Base-by-base conservation (phyloP, 2,329 filamentous ascomycete genomes). In the Mollisia scopiformis region DNA sequence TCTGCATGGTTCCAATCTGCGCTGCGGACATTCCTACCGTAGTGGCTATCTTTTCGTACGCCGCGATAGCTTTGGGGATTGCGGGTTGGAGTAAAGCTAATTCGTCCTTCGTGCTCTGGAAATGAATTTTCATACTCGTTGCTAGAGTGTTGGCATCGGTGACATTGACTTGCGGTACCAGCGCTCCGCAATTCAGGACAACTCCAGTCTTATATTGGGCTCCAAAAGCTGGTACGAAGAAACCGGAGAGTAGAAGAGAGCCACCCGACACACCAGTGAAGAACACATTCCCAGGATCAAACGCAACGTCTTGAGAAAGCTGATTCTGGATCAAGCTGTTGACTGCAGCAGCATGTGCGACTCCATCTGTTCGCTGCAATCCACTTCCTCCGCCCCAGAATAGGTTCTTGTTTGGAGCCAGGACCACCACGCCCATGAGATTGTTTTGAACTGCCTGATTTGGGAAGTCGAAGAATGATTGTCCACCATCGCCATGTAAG, bases 391-490 rank as follows among this genome's bases (percentile, higher is more conserved):
- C 82, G 57, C 84, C 84, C 84, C 84, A 87, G 76, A 85, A 85
- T 33, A 83, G 78, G 62, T 83, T 80, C 57, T 75, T 70, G 69
- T 85, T 77, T 6, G 84, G 84, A 0, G 84, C 82, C 13, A 86
- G 0, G 86, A 94, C 67, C 76, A 91, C 35, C 86, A 94, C 58
- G 88, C 96, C 43, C 92, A 96, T 74, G 86, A 88, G 65, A 85
- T 90, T 65, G 82, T 91, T 41, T 80, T 96, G 8, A 88, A 96
- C 67, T 86, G 90, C 3, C 78, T 97, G 33, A 90, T 92, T 74
- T 85, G 83, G 62, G 84, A 97, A 49, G 81, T 98, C n/a, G 92
- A 97, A 71, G 88, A 92, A 67, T 13, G 81, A 84, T 66, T 84
- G 80, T 6, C 84, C 84, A 43, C 84, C 84, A 68, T 87, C 84